These are phyloP conservation scores for Bolboschoenus planiculmis DNA, from an alignment of 176 grass and related monocot genomes.

Conservation along the genomic window DNA sequence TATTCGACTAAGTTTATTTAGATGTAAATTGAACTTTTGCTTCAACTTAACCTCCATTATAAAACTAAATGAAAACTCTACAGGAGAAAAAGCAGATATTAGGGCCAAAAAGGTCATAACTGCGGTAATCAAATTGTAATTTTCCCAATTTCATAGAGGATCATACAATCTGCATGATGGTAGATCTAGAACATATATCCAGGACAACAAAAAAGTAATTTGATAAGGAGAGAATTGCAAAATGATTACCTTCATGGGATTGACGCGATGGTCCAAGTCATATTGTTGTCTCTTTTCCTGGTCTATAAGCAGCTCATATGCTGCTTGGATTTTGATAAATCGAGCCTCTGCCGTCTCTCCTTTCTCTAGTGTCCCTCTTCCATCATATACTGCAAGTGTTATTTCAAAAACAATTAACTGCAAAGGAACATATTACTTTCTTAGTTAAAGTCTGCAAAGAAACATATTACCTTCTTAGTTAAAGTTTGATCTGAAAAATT, in stretches of 20 bases:
- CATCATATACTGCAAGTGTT: slow-evolving; percentile 69
- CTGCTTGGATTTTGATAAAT: slow-evolving; percentile 99
- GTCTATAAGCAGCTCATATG: slow-evolving; percentile 93
- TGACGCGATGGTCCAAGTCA: slow-evolving; percentile 75
- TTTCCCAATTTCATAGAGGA: background rate
- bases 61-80: background rate
- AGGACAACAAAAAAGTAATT: background rate
- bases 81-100: background rate
- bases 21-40: background rate
- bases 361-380: slow-evolving; percentile 81
- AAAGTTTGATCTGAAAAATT: background rate
- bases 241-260: slow-evolving; percentile 85
- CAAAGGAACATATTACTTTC: background rate
- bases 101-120: background rate
- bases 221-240: background rate
- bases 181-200: background rate
- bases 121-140: background rate
- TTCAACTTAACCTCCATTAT: background rate
- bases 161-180: background rate
- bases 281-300: slow-evolving; percentile 62
- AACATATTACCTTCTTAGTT: slow-evolving; percentile 4
- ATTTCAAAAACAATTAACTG: slow-evolving; percentile 30
- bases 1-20: background rate
- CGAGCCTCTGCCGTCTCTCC: slow-evolving; percentile 92
- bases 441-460: background rate